Evolutionary conservation across 345 rosid species (phyloP).

Genomic region (Gossypium raimondii): DNA sequence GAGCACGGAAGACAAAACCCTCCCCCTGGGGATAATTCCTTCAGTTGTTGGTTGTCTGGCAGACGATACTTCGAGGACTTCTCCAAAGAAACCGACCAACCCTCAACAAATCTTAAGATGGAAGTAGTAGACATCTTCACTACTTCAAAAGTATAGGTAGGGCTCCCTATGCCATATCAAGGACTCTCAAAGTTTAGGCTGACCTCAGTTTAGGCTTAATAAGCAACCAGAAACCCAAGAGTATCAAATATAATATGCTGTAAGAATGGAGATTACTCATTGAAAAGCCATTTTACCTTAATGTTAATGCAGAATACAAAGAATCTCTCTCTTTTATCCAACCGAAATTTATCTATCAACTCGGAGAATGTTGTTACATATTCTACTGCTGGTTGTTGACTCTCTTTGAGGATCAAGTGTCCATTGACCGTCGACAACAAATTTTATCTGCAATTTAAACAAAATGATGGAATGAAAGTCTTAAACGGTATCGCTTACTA

Average conservation of each 20-base stretch:
- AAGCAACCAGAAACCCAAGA: not conserved
- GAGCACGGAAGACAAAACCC: no score
- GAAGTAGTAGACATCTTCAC: not conserved
- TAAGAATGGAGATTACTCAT: not conserved
- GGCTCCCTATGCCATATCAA: not conserved
- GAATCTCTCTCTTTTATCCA: constrained; percentile 3
- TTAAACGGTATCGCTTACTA: not conserved
- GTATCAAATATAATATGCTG: not conserved
- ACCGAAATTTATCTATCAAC: constrained; percentile 35
- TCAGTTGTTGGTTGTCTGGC: no score
- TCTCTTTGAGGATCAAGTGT: constrained; percentile 59
- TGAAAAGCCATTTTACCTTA: not conserved
- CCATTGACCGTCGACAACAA: constrained; percentile 87
- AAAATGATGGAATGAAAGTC: not conserved
- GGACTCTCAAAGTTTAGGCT: not conserved
- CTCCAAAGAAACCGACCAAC: no score
- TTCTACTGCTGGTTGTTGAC: constrained; percentile 44
- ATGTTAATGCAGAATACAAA: not conserved
- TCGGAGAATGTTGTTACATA: constrained; percentile 70
- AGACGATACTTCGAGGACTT: no score
- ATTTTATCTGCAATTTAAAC: constrained; percentile 55
- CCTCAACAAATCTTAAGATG: not conserved
- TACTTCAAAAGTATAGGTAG: not conserved
- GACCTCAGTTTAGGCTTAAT: not conserved
- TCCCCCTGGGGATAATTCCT: no score